Conservation (phyloP, 2,329 filamentous ascomycete genomes). For the Sporothrix pseudoabietina region DNA sequence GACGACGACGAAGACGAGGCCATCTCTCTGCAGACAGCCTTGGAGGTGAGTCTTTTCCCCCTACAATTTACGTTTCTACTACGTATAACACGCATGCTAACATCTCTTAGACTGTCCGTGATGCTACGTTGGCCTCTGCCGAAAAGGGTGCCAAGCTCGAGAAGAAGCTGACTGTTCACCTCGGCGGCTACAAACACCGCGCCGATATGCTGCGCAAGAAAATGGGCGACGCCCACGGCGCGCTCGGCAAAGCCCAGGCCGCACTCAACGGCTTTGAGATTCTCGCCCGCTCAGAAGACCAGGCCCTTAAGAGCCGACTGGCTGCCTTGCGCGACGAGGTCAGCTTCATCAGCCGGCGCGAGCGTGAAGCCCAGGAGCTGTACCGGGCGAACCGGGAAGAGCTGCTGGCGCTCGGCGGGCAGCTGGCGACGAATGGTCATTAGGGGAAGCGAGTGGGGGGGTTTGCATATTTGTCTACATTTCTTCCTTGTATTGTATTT, state of each 20-base stretch:
- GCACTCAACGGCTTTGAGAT: constrained; percentile 75
- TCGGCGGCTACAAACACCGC: constrained; percentile 88
- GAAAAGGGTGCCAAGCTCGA: constrained; percentile 84
- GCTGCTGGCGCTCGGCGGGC: constrained; percentile 59
- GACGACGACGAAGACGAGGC: constrained; percentile 64
- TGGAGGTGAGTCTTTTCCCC: constrained; percentile 58
- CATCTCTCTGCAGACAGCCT: constrained; percentile 65
- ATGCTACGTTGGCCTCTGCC: constrained; percentile 71
- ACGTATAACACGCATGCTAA: neutral
- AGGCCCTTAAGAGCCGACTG: constrained; percentile 70
- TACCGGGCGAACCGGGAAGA: constrained; percentile 79
- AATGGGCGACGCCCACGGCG: constrained; percentile 72
- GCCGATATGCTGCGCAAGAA: constrained; percentile 79
- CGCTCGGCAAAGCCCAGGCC: constrained; percentile 70
- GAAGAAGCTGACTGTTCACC: constrained; percentile 85
- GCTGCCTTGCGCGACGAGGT: constrained; percentile 82
- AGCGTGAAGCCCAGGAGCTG: constrained; percentile 86
- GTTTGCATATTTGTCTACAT: neutral
- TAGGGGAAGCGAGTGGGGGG: neutral
- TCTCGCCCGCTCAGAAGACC: constrained; percentile 77
- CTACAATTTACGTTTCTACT: neutral
- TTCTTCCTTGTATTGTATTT: neutral
- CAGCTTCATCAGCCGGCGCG: constrained; percentile 73
- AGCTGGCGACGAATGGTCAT: neutral
- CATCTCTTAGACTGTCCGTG: constrained; percentile 63